Evolutionary conservation across 805 yeast genomes (phyloP).

Genomic region (Kuraishia molischiana): DNA sequence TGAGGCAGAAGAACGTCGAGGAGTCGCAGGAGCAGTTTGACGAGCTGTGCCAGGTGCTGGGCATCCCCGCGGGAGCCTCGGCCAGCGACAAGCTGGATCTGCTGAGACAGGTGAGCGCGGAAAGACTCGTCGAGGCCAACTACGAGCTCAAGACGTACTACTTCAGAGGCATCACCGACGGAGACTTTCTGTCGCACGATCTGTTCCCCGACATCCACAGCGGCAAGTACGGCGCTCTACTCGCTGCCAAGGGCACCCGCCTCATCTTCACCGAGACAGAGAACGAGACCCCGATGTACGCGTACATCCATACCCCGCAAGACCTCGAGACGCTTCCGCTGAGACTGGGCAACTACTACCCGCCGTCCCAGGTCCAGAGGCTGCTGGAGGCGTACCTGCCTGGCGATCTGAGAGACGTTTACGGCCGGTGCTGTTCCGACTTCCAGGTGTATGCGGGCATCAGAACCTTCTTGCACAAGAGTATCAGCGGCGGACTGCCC

Average conservation of each 20-base stretch:
- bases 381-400: slow-evolving; percentile 6
- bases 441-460: slow-evolving; percentile 28
- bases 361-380: slow-evolving; percentile 18
- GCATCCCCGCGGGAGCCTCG: slow-evolving; percentile 7
- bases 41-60: slow-evolving; percentile 19
- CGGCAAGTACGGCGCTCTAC: slow-evolving; percentile 17
- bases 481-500: slow-evolving; percentile 20
- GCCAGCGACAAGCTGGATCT: background rate
- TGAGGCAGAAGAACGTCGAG: slow-evolving; percentile 27
- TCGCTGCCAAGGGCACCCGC: slow-evolving; percentile 11
- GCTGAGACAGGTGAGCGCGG: background rate
- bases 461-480: slow-evolving; percentile 24
- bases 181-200: slow-evolving; percentile 21
- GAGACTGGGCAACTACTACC: slow-evolving; percentile 27
- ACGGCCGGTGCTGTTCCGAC: slow-evolving; percentile 26
- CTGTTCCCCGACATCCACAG: slow-evolving; percentile 21
- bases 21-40: slow-evolving; percentile 27
- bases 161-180: slow-evolving; percentile 31
- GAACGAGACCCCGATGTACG: slow-evolving; percentile 22
- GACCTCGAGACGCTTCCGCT: slow-evolving; percentile 16
- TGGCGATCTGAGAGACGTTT: slow-evolving; percentile 10
- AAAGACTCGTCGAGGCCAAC: slow-evolving; percentile 14
- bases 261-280: slow-evolving; percentile 23
- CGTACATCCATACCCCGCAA: slow-evolving; percentile 20
- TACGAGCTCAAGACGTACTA: slow-evolving; percentile 18